phyloP scores from a whole-genome alignment of 2,329 filamentous ascomycete genomes.

The Stromatinia cepivora region DNA sequence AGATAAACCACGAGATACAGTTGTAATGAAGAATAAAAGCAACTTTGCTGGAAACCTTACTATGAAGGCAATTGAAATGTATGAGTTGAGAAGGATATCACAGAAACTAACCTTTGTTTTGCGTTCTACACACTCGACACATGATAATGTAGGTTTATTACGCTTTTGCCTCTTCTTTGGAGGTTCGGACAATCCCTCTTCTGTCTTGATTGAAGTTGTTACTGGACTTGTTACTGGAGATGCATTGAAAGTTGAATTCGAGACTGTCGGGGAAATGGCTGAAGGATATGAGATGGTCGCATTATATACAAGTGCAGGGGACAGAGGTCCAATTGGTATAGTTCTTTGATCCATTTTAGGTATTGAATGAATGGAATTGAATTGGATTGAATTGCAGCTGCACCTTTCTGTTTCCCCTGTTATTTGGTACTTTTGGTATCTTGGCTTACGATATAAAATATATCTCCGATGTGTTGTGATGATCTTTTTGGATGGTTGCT shows the following conservation, averaged over 20 bases:
- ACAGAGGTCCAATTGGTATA: conserved; percentile 17
- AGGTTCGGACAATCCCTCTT: conserved; percentile 28
- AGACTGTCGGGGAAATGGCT: conserved; percentile 29
- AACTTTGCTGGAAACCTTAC: conserved; percentile 4
- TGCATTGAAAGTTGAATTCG: conserved; percentile 28
- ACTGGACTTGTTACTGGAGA: conserved; percentile 20
- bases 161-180: conserved; percentile 71
- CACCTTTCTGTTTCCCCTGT: neutral
- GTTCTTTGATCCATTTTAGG: conserved; percentile 27
- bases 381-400: neutral
- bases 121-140: conserved; percentile 76
- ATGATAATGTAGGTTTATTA: conserved; percentile 80
- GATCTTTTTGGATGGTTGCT: too few relatives aligned
- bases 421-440: neutral
- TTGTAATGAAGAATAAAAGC: neutral
- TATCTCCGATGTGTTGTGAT: too few relatives aligned
- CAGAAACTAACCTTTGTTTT: conserved; percentile 67
- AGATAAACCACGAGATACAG: neutral
- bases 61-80: neutral
- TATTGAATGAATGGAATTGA: too few relatives aligned
- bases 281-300: conserved; percentile 22
- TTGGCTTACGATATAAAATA: neutral
- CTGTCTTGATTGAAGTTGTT: conserved; percentile 25
- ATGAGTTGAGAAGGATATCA: neutral
- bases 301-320: conserved; percentile 27